Conservation (phyloP, 177 flowering plant species). For the Vitis hybrid region DNA sequence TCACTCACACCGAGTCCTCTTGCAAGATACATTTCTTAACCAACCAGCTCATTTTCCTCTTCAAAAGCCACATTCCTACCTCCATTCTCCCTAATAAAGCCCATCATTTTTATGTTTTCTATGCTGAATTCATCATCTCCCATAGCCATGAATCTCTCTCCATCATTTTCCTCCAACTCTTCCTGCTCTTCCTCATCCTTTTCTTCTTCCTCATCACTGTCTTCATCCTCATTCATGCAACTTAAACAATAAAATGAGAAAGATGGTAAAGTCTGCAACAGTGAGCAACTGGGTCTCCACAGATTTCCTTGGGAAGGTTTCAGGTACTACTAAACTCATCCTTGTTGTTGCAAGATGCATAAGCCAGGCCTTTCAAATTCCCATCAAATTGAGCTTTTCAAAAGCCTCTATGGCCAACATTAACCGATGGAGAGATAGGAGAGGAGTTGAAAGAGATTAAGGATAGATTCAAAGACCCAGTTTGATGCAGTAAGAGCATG, state of each 20-base stretch:
- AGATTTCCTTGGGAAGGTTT: constrained; percentile 17
- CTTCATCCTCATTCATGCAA: constrained; percentile 21
- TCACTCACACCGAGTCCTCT: constrained; percentile 38
- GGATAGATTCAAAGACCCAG: constrained; percentile 16
- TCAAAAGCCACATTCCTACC: constrained; percentile 15
- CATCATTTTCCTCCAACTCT: constrained; percentile 11
- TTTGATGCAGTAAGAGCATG: constrained; percentile 27
- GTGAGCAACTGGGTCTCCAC: constrained; percentile 21
- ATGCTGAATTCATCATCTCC: neutral
- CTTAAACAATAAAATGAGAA: constrained; percentile 25
- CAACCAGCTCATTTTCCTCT: constrained; percentile 6
- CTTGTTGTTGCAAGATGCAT: constrained; percentile 20
- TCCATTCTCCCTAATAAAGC: constrained; percentile 10
- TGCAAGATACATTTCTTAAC: constrained; percentile 39
- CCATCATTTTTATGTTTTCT: constrained; percentile 1
- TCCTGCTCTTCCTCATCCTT: constrained; percentile 19
- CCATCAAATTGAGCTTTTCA: constrained; percentile 59
- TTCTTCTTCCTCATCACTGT: constrained; percentile 24
- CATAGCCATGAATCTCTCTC: constrained; percentile 5
- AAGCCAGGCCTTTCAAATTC: constrained; percentile 37
- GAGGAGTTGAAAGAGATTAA: constrained; percentile 31
- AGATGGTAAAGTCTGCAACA: constrained; percentile 52
- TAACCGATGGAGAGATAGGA: constrained; percentile 32
- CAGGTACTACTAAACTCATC: constrained; percentile 28
- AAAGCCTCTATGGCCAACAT: constrained; percentile 22